phyloP scores from a whole-genome alignment of 257 asterid species.

The Solanum bukasovii region DNA sequence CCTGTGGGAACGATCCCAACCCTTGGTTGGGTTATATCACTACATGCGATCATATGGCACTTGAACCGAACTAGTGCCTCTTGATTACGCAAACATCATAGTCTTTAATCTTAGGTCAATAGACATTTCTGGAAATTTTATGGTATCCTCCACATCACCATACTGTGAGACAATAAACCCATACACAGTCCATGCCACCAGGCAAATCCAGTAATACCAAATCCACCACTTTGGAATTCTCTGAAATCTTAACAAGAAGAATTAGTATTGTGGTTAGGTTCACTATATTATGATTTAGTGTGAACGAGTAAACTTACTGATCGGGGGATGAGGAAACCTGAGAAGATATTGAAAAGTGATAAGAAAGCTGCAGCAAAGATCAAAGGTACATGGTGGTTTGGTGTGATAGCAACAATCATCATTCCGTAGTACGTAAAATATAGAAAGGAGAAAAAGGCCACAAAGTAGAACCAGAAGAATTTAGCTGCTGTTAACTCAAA shows the following conservation, averaged over 20 bases:
- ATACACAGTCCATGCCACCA: slow-evolving; percentile 83
- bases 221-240: slow-evolving; percentile 58
- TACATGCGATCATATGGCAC: too few species aligned
- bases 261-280: background rate
- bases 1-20: too few species aligned
- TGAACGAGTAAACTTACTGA: slow-evolving; percentile 45
- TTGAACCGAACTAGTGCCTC: too few species aligned
- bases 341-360: slow-evolving; percentile 65
- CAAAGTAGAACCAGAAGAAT: slow-evolving; percentile 73
- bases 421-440: slow-evolving; percentile 86
- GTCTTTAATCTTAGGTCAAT: too few species aligned
- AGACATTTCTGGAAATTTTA: too few species aligned
- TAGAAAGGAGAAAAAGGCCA: slow-evolving; percentile 60
- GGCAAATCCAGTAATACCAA: slow-evolving; percentile 40
- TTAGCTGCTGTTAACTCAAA: slow-evolving; percentile 67
- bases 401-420: slow-evolving; percentile 79
- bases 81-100: too few species aligned
- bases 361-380: slow-evolving; percentile 72
- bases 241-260: background rate
- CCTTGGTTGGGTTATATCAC: too few species aligned
- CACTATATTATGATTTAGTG: background rate
- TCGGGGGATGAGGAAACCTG: slow-evolving; percentile 71
- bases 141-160: too few species aligned
- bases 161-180: slow-evolving; percentile 57
- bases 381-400: slow-evolving; percentile 74